These are phyloP conservation scores for Coniochaeta hoffmannii DNA, from an alignment of 2,329 filamentous ascomycete genomes.

Conservation along the genomic window DNA sequence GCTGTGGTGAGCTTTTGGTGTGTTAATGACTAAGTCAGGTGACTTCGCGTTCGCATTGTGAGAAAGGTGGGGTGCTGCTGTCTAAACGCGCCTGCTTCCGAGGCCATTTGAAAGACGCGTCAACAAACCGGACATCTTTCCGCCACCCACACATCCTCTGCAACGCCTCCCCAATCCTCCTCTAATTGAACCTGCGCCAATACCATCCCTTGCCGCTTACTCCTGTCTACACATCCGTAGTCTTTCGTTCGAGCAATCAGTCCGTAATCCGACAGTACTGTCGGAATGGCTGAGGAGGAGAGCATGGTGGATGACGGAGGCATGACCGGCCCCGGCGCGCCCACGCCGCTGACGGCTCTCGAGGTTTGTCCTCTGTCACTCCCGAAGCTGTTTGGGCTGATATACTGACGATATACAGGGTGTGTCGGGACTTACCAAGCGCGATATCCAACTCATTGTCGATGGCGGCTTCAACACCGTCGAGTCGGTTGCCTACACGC, in stretches of 20 bases:
- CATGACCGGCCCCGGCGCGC: slow-evolving; percentile 80
- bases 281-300: not conserved
- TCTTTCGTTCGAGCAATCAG: not conserved
- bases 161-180: not conserved
- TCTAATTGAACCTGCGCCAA: not conserved
- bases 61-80: not conserved
- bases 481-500: slow-evolving; percentile 88
- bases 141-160: not conserved
- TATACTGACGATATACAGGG: slow-evolving; percentile 49
- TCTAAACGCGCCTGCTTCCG: not conserved
- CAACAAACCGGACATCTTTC: not conserved
- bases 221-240: not conserved
- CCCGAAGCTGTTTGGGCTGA: not conserved
- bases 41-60: not conserved
- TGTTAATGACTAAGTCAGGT: not conserved
- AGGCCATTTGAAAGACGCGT: not conserved
- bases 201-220: not conserved
- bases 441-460: slow-evolving; percentile 87
- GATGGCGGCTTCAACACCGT: slow-evolving; percentile 94
- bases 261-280: not conserved
- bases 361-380: slow-evolving; percentile 59
- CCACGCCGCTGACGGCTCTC: slow-evolving; percentile 75
- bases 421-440: slow-evolving; percentile 79
- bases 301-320: slow-evolving; percentile 56
- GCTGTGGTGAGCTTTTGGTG: not conserved